phyloP scores from a whole-genome alignment of 2,329 filamentous ascomycete species.

The Knufia fluminis region DNA sequence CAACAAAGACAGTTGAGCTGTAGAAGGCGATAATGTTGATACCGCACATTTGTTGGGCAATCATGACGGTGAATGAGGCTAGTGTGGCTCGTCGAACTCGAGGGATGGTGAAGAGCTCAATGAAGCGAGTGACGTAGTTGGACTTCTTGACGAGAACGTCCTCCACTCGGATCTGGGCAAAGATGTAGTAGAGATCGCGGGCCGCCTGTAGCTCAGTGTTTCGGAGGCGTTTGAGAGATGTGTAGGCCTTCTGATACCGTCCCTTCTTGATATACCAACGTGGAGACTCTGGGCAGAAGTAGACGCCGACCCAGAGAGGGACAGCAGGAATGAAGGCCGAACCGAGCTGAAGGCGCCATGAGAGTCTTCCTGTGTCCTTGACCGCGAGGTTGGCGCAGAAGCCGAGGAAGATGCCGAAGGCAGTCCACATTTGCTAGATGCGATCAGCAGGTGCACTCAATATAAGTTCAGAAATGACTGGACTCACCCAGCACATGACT shows the following conservation, averaged over 20 bases:
- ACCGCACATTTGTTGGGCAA: slow-evolving; percentile 29
- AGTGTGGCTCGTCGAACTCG: slow-evolving; percentile 37
- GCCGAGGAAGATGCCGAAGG: slow-evolving; percentile 34
- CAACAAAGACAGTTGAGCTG: slow-evolving; percentile 40
- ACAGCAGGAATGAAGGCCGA: slow-evolving; percentile 58
- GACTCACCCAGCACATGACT: slow-evolving; percentile 22
- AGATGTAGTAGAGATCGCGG: slow-evolving; percentile 30
- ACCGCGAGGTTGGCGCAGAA: slow-evolving; percentile 55
- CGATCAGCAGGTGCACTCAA: slow-evolving; percentile 7
- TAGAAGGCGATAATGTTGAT: slow-evolving; percentile 39
- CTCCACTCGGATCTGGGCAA: slow-evolving; percentile 36
- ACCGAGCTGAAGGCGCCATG: slow-evolving; percentile 56
- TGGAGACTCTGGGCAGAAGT: slow-evolving; percentile 33
- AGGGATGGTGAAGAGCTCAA: slow-evolving; percentile 41
- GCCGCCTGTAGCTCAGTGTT: slow-evolving; percentile 24
- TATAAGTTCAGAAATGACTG: slow-evolving; percentile 5
- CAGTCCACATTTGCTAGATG: slow-evolving; percentile 16
- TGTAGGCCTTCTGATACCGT: slow-evolving; percentile 24
- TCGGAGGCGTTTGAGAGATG: slow-evolving; percentile 24
- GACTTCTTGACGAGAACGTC: slow-evolving; percentile 26
- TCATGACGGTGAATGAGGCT: slow-evolving; percentile 26
- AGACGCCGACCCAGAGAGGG: slow-evolving; percentile 49
- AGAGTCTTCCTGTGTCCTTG: slow-evolving; percentile 46
- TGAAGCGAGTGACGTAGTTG: slow-evolving; percentile 35
- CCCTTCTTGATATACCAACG: slow-evolving; percentile 28